These are phyloP conservation scores for Daphne laureola DNA, from an alignment of 441 rosid species.

Conservation along the genomic window DNA sequence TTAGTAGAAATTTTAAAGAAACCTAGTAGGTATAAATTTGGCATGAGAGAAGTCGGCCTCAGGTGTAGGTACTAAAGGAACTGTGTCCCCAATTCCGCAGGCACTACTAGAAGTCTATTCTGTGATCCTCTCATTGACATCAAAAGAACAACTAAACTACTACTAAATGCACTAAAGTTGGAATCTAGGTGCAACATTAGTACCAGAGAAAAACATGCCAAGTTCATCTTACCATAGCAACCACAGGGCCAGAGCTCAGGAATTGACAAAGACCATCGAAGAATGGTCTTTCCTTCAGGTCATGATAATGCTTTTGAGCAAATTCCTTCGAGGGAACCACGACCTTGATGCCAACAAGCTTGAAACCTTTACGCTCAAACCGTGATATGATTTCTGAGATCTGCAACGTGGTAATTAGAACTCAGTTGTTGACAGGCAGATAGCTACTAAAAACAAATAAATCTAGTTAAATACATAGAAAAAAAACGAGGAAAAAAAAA, in stretches of 20 bases:
- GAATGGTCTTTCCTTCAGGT: conserved; percentile 89
- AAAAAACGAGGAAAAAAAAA: neutral
- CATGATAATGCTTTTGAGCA: conserved; percentile 89
- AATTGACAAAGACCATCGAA: conserved; percentile 83
- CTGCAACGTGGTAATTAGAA: conserved; percentile 26
- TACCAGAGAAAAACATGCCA: neutral
- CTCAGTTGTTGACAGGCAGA: neutral
- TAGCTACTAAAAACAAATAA: too few relatives aligned
- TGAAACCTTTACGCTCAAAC: conserved; percentile 93
- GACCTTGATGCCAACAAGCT: conserved; percentile 85
- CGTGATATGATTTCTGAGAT: conserved; percentile 84
- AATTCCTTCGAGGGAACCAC: conserved; percentile 74
- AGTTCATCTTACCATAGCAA: conserved; percentile 70
- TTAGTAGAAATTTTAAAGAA: too few relatives aligned
- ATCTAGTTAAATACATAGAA: too few relatives aligned
- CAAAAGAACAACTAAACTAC: too few relatives aligned
- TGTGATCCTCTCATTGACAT: too few relatives aligned
- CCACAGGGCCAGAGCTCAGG: conserved; percentile 97
- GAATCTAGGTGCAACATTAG: too few relatives aligned
- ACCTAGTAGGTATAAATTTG: too few relatives aligned
- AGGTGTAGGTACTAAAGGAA: neutral
- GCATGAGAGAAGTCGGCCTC: too few relatives aligned
- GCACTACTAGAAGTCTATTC: too few relatives aligned
- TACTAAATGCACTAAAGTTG: too few relatives aligned
- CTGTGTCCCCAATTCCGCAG: neutral